These are phyloP conservation scores for Fusarium denticulatum DNA, from an alignment of 2,329 filamentous ascomycete genomes.

Conservation along the genomic window DNA sequence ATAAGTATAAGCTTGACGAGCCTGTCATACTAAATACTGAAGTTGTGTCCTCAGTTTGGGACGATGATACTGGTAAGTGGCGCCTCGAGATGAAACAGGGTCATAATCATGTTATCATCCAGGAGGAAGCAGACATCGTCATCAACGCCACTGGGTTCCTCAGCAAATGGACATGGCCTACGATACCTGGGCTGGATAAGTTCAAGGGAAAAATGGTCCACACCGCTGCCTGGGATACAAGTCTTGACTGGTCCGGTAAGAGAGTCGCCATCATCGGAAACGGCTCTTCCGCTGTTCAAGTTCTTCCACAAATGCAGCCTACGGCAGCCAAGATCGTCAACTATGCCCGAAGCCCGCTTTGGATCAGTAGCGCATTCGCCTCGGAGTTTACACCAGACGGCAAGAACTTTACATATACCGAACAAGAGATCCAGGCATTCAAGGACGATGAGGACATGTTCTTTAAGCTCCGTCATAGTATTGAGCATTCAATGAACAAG, in stretches of 20 bases:
- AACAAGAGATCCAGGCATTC: not conserved
- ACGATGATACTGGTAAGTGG: not conserved
- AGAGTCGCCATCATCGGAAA: not conserved
- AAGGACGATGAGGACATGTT: not conserved
- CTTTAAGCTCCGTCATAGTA: not conserved
- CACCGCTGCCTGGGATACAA: not conserved
- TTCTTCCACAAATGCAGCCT: not conserved
- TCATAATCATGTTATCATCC: rapidly evolving
- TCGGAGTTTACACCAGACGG: not conserved
- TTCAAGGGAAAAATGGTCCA: not conserved
- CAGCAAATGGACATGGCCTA: not conserved
- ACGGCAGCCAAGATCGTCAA: not conserved
- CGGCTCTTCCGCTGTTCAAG: not conserved
- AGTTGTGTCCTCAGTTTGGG: not conserved
- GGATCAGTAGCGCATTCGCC: not conserved
- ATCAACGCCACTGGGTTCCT: not conserved
- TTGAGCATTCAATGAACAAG: not conserved
- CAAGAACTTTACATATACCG: not conserved
- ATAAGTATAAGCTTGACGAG: not conserved
- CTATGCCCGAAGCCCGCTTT: not conserved
- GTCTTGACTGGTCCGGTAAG: not conserved
- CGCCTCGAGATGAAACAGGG: not conserved
- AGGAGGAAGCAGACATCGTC: not conserved
- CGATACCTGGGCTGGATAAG: not conserved
- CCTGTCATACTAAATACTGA: not conserved